Percentiles rank a stretch among this genome's conserved stretches.
phyloP scores from a whole-genome alignment of 1,139 yeast genomes.

The Candida tropicalis region DNA sequence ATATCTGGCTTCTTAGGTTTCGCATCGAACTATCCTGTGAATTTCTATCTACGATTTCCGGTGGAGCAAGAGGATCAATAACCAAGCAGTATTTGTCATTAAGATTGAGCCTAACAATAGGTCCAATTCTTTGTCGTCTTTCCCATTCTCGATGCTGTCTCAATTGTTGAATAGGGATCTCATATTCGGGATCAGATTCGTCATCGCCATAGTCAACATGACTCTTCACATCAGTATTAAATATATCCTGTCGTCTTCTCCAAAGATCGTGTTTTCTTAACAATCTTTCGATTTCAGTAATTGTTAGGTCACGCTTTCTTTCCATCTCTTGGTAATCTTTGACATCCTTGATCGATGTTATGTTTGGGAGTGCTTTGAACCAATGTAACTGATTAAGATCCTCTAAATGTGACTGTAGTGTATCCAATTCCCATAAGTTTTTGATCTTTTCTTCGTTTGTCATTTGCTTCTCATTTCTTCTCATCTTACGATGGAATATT shows the following conservation, averaged over 20 bases:
- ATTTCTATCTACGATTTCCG: conserved; percentile 19
- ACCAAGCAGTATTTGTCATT: conserved; percentile 32
- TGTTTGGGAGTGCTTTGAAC: conserved; percentile 50
- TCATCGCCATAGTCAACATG: conserved; percentile 10
- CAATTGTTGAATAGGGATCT: conserved; percentile 23
- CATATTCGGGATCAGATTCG: conserved; percentile 20
- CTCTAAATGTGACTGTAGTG: conserved; percentile 45
- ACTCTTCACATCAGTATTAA: conserved; percentile 30
- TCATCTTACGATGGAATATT: conserved; percentile 62
- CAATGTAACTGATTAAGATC: conserved; percentile 57
- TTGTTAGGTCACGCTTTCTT: conserved; percentile 52
- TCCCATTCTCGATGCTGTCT: conserved; percentile 23
- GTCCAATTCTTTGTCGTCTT: conserved; percentile 25
- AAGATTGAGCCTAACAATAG: conserved; percentile 28
- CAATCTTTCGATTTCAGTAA: conserved; percentile 50
- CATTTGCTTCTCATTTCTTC: conserved; percentile 66
- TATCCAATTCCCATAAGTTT: conserved; percentile 53
- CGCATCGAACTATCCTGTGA: too few relatives aligned
- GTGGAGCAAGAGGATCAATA: conserved; percentile 35
- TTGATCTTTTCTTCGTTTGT: conserved; percentile 57
- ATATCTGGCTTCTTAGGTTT: too few relatives aligned
- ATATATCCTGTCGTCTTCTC: conserved; percentile 35
- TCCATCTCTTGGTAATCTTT: conserved; percentile 51
- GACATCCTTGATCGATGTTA: conserved; percentile 55
- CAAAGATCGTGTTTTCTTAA: conserved; percentile 51